Evolutionary conservation across 306 rosid species (phyloP).

Genomic region (Rosa chinensis): DNA sequence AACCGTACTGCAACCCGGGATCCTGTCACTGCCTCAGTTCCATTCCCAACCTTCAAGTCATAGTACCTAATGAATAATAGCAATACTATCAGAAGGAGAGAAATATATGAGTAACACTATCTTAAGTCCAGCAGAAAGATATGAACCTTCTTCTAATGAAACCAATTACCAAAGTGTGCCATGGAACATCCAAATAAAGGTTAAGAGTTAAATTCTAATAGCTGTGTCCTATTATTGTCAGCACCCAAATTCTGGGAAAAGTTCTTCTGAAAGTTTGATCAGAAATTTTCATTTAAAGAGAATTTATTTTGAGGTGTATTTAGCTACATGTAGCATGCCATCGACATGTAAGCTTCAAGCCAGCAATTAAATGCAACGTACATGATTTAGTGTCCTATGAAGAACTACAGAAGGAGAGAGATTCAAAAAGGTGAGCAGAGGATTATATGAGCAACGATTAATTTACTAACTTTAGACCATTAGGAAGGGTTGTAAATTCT

Average conservation of each 20-base stretch:
- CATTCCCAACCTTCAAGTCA: constrained; percentile 88
- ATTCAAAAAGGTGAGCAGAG: constrained; percentile 14
- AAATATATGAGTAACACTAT: background rate
- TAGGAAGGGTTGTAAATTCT: constrained; percentile 82
- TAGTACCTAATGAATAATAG: constrained; percentile 65
- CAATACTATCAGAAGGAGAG: constrained; percentile 14
- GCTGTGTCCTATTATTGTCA: constrained; percentile 6
- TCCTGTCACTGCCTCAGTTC: constrained; percentile 85
- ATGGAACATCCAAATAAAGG: constrained; percentile 7
- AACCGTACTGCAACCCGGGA: constrained; percentile 98
- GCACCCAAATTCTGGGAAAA: constrained; percentile 5
- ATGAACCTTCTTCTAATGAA: constrained; percentile 18
- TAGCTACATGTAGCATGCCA: constrained; percentile 3
- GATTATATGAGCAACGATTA: constrained; percentile 8
- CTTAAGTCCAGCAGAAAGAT: constrained; percentile 5
- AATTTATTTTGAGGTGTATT: background rate
- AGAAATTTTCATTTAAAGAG: background rate
- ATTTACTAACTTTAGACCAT: constrained; percentile 82
- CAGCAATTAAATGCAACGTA: background rate
- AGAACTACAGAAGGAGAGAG: background rate
- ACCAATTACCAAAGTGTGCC: background rate
- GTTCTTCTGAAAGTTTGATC: background rate
- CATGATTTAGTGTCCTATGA: background rate
- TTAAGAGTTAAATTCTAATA: constrained; percentile 2
- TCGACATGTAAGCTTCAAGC: constrained; percentile 6